These are phyloP conservation scores for Pascua guehoae DNA, from an alignment of 1,284 basidiomycete genomes.

Conservation along the genomic window DNA sequence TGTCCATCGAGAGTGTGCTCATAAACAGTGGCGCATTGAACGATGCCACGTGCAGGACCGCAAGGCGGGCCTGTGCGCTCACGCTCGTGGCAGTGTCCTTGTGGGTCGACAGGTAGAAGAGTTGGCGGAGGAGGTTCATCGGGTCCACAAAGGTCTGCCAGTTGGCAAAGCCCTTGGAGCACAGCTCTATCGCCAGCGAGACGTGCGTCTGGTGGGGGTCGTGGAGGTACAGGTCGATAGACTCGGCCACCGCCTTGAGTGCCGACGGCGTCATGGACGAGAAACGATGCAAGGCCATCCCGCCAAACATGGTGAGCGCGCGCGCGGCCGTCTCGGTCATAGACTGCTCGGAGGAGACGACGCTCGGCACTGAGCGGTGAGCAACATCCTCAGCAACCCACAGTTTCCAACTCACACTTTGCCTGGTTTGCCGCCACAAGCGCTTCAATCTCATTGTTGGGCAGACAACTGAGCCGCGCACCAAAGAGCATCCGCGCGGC, in stretches of 20 bases:
- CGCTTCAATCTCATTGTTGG: conserved; percentile 62
- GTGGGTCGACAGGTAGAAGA: conserved; percentile 77
- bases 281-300: conserved; percentile 76
- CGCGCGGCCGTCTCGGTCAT: conserved; percentile 60
- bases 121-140: conserved; percentile 77
- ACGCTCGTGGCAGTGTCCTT: conserved; percentile 56
- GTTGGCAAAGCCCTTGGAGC: conserved; percentile 80
- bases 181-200: conserved; percentile 80
- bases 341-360: conserved; percentile 58
- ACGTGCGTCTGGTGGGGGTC: conserved; percentile 64
- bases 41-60: conserved; percentile 78
- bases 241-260: conserved; percentile 66
- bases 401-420: conserved; percentile 20
- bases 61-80: conserved; percentile 62
- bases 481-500: conserved; percentile 73
- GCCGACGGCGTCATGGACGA: conserved; percentile 66
- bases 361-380: conserved; percentile 62
- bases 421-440: conserved; percentile 51
- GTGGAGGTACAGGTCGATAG: conserved; percentile 70
- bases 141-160: conserved; percentile 95
- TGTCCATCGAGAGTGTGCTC: conserved; percentile 88
- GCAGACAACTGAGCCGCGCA: conserved; percentile 62
- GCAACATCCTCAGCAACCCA: not conserved
- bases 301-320: conserved; percentile 70
- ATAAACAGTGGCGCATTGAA: conserved; percentile 88